Percentiles rank a stretch among this genome's conserved stretches.
phyloP scores from a whole-genome alignment of 441 rosid species.

The Melastoma candidum region DNA sequence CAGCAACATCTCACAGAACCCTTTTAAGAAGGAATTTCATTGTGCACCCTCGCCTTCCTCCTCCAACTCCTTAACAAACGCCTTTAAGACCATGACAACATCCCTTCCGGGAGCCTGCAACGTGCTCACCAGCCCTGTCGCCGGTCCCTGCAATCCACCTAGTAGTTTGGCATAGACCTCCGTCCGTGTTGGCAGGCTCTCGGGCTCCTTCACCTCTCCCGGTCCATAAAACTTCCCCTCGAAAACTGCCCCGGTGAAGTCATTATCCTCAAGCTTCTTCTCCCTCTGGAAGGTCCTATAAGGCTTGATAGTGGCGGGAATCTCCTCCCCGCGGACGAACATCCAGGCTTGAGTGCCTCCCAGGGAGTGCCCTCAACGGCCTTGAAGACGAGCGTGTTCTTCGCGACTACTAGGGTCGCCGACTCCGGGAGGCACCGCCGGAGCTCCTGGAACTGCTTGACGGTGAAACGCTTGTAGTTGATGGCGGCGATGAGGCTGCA shows the following conservation, averaged over 20 bases:
- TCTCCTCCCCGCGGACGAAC: slow-evolving; percentile 81
- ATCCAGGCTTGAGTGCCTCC: slow-evolving; percentile 76
- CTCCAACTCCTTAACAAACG: slow-evolving; percentile 80
- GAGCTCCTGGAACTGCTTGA: slow-evolving; percentile 76
- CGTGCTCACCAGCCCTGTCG: slow-evolving; percentile 59
- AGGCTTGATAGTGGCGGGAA: slow-evolving; percentile 76
- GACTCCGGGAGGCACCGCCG: slow-evolving; percentile 58
- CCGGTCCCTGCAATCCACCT: slow-evolving; percentile 67
- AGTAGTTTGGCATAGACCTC: slow-evolving; percentile 76
- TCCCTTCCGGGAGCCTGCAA: slow-evolving; percentile 86
- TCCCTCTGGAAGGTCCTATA: slow-evolving; percentile 74
- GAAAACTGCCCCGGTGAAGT: slow-evolving; percentile 78
- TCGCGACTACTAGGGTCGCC: slow-evolving; percentile 65
- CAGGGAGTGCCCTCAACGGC: slow-evolving; percentile 88
- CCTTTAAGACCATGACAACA: slow-evolving; percentile 69
- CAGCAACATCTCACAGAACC: no score
- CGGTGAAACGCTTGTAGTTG: slow-evolving; percentile 66
- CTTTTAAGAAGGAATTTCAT: no score
- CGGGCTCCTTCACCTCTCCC: slow-evolving; percentile 53
- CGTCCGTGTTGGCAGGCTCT: slow-evolving; percentile 74
- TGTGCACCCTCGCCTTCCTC: slow-evolving; percentile 37
- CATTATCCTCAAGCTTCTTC: slow-evolving; percentile 59
- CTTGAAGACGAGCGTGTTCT: slow-evolving; percentile 71
- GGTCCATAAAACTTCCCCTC: slow-evolving; percentile 87
- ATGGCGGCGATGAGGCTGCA: slow-evolving; percentile 81